A percentile compares a stretch with the other conserved stretches of the same genome.
Evolutionary conservation across 225 moss, liverwort and hornwort species (phyloP).

Genomic region (Sphagnum contortum): DNA sequence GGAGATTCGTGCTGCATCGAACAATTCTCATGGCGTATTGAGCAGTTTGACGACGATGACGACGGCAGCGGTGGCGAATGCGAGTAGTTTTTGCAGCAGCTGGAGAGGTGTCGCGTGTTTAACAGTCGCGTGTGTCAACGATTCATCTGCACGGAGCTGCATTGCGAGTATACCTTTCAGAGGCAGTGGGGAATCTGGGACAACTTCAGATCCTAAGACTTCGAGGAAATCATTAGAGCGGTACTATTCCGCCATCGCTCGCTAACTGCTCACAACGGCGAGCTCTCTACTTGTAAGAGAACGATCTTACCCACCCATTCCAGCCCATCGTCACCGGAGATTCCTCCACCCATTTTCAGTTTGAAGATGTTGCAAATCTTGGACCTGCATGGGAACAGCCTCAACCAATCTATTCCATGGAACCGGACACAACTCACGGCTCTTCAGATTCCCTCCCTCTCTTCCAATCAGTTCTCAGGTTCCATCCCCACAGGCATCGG

Average conservation of each 20-base stretch:
- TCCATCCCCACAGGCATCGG: constrained; percentile 24
- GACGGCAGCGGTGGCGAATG: constrained; percentile 5
- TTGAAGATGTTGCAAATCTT: constrained; percentile 17
- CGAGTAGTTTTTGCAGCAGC: not conserved
- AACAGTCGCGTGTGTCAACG: constrained; percentile 8
- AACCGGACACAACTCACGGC: constrained; percentile 16
- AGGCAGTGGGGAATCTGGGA: constrained; percentile 25
- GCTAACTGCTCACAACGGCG: constrained; percentile 15
- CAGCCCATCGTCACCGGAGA: constrained; percentile 15
- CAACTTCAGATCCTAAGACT: constrained; percentile 20
- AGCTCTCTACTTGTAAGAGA: constrained; percentile 13
- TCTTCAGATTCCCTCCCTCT: constrained; percentile 37
- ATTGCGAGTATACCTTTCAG: constrained; percentile 19
- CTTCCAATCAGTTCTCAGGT: constrained; percentile 30
- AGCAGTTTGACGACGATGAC: constrained; percentile 12
- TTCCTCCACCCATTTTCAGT: constrained; percentile 16
- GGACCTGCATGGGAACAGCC: constrained; percentile 17
- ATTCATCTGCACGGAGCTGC: constrained; percentile 18
- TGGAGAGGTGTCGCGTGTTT: constrained; percentile 21
- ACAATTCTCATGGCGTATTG: constrained; percentile 15
- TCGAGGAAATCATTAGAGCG: constrained; percentile 23
- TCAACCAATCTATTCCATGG: constrained; percentile 20
- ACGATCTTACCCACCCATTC: constrained; percentile 21
- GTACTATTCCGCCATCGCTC: constrained; percentile 21
- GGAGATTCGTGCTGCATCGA: constrained; percentile 17